phyloP scores from a whole-genome alignment of 2,329 filamentous ascomycete genomes.

The Hymenoscyphus fraxineus region DNA sequence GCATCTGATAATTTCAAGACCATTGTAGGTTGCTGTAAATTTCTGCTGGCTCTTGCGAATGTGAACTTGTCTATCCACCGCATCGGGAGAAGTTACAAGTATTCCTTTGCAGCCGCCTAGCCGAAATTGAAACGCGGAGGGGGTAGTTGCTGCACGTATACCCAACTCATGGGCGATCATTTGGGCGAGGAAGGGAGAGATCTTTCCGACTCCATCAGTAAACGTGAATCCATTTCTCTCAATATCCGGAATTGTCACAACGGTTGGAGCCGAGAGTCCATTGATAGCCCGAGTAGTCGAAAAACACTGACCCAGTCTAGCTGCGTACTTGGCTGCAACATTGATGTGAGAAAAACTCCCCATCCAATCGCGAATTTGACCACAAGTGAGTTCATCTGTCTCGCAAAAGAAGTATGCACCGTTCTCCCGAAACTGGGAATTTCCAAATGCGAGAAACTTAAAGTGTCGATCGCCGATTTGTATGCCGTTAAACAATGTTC shows the following conservation, averaged over 20 bases:
- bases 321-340: constrained; percentile 83
- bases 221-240: constrained; percentile 67
- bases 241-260: constrained; percentile 65
- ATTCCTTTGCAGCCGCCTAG: constrained; percentile 92
- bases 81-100: constrained; percentile 68
- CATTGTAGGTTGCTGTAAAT: constrained; percentile 67
- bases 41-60: constrained; percentile 85
- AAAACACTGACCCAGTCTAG: constrained; percentile 89
- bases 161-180: constrained; percentile 70
- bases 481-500: constrained; percentile 74
- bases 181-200: constrained; percentile 73
- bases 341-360: constrained; percentile 78
- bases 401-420: constrained; percentile 91
- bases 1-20: constrained; percentile 79
- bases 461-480: constrained; percentile 76
- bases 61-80: constrained; percentile 64
- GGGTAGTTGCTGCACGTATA: constrained; percentile 55
- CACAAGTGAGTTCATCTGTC: constrained; percentile 61
- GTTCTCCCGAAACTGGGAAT: constrained; percentile 89
- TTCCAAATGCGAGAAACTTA: constrained; percentile 90
- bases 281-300: constrained; percentile 81
- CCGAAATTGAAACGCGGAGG: constrained; percentile 87
- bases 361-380: constrained; percentile 81
- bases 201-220: constrained; percentile 89
- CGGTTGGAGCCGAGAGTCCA: constrained; percentile 52